Evolutionary conservation across 345 rosid species (phyloP), one percentile per base, ranked within the genome.

Genomic region (Melaleuca alternifolia): DNA sequence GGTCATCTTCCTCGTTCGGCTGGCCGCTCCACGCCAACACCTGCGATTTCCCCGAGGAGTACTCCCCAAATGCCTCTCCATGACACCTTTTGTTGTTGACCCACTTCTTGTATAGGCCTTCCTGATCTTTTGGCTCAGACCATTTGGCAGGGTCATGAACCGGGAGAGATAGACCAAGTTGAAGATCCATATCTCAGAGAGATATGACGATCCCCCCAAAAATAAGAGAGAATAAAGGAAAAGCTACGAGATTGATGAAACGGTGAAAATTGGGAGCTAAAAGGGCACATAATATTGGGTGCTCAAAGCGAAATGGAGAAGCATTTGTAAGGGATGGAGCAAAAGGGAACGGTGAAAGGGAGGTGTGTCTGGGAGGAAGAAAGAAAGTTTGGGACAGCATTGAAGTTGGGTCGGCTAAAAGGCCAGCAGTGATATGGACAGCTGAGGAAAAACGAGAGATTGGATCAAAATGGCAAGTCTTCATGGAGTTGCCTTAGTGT

Each of bases 401-500:
- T 85, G 91, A 91, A 90, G 87, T 89, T 87, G 71, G 95, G 96
- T 94, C 95, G 96, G 96, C 82, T 52, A 93, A 94, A 93, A 89
- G 91, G 79, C 91, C 86, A 87, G 88, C 96, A 95, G n/a, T 90
- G 94, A 93, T 88, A 84, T 83, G 85, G 93, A 92, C 95, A 90
- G 83, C 54, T 54, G 57, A 89, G 82, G 87, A 90, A 90, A 84
- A 71, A 33, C 6, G 79, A 65, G 79, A 16, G 84, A n/a, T 54
- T 41, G 90, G 85, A 51, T 84, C 92, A 18, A 41, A 71, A 37
- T 71, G 79, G 79, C 6, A 37, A 71, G 48, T 71, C 79, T 65
- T 71, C 79, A 71, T 37, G 79, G 79, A 71, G 79, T 18, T 71
- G 26, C 37, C 79, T 59, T 86, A 86, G 89, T 89, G 89, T 84